Evolutionary conservation across 228 moss, liverwort and hornwort species (phyloP).

Genomic region (Sphagnum fallax): DNA sequence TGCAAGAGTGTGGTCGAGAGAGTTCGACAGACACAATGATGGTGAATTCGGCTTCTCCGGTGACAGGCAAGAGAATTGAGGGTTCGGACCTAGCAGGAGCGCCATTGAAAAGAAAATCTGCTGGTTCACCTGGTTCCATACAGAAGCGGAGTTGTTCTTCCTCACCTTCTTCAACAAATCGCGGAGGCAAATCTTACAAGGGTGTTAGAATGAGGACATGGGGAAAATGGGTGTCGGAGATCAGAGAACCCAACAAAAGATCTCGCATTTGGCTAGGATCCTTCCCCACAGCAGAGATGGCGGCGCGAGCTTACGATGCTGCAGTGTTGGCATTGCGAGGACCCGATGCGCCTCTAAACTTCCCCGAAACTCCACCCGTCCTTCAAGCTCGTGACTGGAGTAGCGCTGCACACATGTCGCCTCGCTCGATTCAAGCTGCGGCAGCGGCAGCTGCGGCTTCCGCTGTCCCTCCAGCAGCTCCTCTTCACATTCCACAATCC

Average conservation of each 20-base stretch:
- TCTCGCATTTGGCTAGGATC: slow-evolving; percentile 45
- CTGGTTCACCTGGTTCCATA: too few relatives aligned
- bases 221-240: slow-evolving; percentile 47
- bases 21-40: too few relatives aligned
- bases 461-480: slow-evolving; percentile 6
- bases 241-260: slow-evolving; percentile 39
- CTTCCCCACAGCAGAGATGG: slow-evolving; percentile 44
- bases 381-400: background rate
- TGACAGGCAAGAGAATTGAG: too few relatives aligned
- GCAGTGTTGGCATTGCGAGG: slow-evolving; percentile 38
- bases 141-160: too few relatives aligned
- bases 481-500: too few relatives aligned
- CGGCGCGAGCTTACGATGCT: slow-evolving; percentile 39
- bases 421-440: slow-evolving; percentile 30
- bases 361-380: slow-evolving; percentile 33
- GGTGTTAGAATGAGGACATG: slow-evolving; percentile 47
- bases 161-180: too few relatives aligned
- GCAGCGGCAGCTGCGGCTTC: slow-evolving; percentile 41
- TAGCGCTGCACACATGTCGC: slow-evolving; percentile 19
- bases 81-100: too few relatives aligned
- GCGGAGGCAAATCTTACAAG: background rate
- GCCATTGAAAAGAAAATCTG: too few relatives aligned
- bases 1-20: too few relatives aligned
- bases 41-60: too few relatives aligned
- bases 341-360: slow-evolving; percentile 24